Conservation (phyloP, 371 early-diverging fungal genomes). For the Actinomortierella ambigua region DNA sequence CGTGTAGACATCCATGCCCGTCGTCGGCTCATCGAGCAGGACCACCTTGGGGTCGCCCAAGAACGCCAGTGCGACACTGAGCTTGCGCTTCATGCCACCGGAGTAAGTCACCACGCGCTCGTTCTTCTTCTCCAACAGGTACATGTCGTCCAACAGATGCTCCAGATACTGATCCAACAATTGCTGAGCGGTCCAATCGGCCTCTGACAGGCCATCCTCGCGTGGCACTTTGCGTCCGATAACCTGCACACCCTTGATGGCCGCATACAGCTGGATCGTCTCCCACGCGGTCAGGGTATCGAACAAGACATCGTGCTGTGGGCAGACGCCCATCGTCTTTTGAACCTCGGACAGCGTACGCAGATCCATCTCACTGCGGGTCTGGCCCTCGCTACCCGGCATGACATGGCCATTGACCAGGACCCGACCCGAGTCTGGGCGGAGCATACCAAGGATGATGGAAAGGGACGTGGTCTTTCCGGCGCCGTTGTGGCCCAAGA, state of each 20-base stretch:
- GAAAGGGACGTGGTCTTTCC: slow-evolving; percentile 67
- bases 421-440: slow-evolving; percentile 35
- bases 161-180: slow-evolving; percentile 58
- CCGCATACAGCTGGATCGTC: slow-evolving; percentile 61
- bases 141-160: slow-evolving; percentile 51
- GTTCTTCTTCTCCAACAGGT: slow-evolving; percentile 55
- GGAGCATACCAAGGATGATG: slow-evolving; percentile 57
- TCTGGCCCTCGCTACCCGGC: slow-evolving; percentile 39
- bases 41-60: slow-evolving; percentile 74
- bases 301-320: slow-evolving; percentile 64
- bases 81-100: slow-evolving; percentile 76
- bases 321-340: slow-evolving; percentile 48
- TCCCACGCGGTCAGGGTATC: slow-evolving; percentile 65
- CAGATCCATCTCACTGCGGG: slow-evolving; percentile 20
- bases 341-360: slow-evolving; percentile 40
- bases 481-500: slow-evolving; percentile 53
- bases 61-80: slow-evolving; percentile 71
- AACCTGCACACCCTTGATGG: slow-evolving; percentile 62
- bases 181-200: slow-evolving; percentile 14
- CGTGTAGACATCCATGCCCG: slow-evolving; percentile 72
- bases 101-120: slow-evolving; percentile 61
- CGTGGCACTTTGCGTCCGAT: slow-evolving; percentile 6
- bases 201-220: slow-evolving; percentile 3
- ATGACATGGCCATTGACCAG: slow-evolving; percentile 43
- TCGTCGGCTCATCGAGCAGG: slow-evolving; percentile 77